Base-by-base conservation (phyloP, 768 basidiomycete genomes). In the Xerocomellus amylosporus region DNA sequence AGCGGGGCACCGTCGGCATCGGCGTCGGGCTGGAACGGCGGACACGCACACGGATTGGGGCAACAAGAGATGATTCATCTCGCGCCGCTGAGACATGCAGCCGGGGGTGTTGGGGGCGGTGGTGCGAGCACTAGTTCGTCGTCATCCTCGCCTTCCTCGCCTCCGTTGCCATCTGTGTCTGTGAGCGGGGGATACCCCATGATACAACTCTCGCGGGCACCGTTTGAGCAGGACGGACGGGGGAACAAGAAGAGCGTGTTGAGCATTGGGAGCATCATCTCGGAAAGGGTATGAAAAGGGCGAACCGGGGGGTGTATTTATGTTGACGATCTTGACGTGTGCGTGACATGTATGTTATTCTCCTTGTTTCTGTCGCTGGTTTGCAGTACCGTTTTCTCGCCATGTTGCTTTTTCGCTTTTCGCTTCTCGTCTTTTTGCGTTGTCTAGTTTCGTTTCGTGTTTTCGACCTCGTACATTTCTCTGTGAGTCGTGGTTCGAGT, bases 221-320 rank as follows among this genome's bases (percentile, higher is more conserved):
- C 66, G 9, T 71, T 70, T 28, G 71, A 72, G 41, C 64, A 68
- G 31, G 68, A 70, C 10, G 61, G 58, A 22, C 61, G 61, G 14
- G 31, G 26, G 26, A 8, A 8, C 1, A 8, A 8, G 8, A 9
- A 8, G 26, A 8, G 26, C 4, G 26, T 78, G 51, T 63, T 87
- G 71, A 86, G 84, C 60, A 87, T 87, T 58, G 84, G 83, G 51
- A 86, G 82, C 61, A 87, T 87, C 52, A 86, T 87, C 51, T 85
- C 83, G 37, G 83, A 83, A 1, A 63, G 67, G 2, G 67, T 43
- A 47, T 68, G 43, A 54, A 24, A 20, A 12, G 10, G 30, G 36
- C 10, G 28, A 19, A 38, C 4, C 8, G 9, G n/a, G 33, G 26
- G 8, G 15, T 34, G n/a, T 41, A n/a, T 46, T 22, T 49, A 30